These are phyloP conservation scores for Pichia scutulata DNA, from an alignment of 805 yeast genomes.

Conservation along the genomic window DNA sequence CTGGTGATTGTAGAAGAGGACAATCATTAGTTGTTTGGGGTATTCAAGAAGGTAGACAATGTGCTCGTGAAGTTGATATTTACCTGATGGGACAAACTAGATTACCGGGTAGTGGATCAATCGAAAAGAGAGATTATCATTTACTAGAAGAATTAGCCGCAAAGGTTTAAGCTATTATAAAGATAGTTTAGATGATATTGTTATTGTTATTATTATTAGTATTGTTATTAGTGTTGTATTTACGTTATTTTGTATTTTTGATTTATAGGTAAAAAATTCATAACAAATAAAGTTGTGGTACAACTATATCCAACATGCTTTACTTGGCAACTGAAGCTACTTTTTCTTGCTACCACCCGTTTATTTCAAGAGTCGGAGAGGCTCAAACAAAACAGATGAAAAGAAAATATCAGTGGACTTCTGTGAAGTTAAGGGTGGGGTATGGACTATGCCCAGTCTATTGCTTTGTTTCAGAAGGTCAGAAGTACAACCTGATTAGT, in stretches of 20 bases:
- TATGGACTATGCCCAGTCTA: too few species aligned
- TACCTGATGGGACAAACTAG: conserved; percentile 70
- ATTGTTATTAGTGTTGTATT: background rate
- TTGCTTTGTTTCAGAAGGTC: too few species aligned
- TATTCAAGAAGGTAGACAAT: conserved; percentile 97
- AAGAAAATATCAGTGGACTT: too few species aligned
- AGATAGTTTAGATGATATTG: background rate
- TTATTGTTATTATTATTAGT: background rate
- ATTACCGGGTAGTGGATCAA: conserved; percentile 91
- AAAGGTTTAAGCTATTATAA: conserved; percentile 30
- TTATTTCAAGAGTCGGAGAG: too few species aligned
- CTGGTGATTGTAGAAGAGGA: conserved; percentile 99
- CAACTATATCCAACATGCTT: too few species aligned
- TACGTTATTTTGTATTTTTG: background rate
- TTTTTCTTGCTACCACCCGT: too few species aligned
- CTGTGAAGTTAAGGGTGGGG: too few species aligned
- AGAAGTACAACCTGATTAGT: too few species aligned
- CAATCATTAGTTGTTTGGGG: conserved; percentile 99
- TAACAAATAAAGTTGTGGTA: too few species aligned
- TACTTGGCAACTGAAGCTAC: too few species aligned
- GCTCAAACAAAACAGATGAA: too few species aligned
- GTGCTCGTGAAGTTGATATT: conserved; percentile 89
- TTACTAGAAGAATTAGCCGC: conserved; percentile 71
- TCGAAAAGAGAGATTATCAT: conserved; percentile 75
- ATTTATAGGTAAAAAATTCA: too few species aligned